phyloP scores from a whole-genome alignment of 495 filamentous ascomycete species.

The Xylaria palmicola region DNA sequence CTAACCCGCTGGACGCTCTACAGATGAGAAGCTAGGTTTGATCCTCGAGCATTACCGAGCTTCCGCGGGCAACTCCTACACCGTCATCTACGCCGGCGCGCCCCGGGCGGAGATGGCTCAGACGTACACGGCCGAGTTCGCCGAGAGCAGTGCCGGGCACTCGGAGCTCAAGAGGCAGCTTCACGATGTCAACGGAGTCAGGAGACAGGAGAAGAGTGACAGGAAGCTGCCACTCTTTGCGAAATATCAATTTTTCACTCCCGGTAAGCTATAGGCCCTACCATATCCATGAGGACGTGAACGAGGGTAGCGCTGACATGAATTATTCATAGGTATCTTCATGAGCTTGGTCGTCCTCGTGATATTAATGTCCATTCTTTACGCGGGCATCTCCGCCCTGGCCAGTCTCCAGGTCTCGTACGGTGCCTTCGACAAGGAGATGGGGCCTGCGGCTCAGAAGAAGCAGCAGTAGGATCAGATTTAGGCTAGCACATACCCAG shows the following conservation, averaged over 20 bases:
- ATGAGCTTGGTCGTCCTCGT: slow-evolving; percentile 65
- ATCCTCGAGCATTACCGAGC: slow-evolving; percentile 33
- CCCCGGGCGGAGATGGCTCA: slow-evolving; percentile 33
- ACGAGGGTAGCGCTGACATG: background rate
- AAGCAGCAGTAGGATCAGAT: slow-evolving; percentile 60
- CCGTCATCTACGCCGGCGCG: slow-evolving; percentile 42
- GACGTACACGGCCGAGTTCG: slow-evolving; percentile 49
- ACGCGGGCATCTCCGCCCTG: slow-evolving; percentile 72
- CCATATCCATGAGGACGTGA: background rate
- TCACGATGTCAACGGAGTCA: slow-evolving; percentile 6
- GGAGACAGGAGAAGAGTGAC: slow-evolving; percentile 24
- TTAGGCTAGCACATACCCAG: background rate
- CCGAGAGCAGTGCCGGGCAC: slow-evolving; percentile 38
- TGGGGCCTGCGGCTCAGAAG: slow-evolving; percentile 80
- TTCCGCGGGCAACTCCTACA: slow-evolving; percentile 38
- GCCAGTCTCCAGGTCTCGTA: slow-evolving; percentile 83
- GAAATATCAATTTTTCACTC: slow-evolving; percentile 87
- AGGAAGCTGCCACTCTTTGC: slow-evolving; percentile 69
- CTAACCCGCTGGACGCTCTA: slow-evolving; percentile 11
- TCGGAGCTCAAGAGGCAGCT: slow-evolving; percentile 50
- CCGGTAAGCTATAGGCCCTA: slow-evolving; percentile 37
- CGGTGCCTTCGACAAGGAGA: slow-evolving; percentile 94
- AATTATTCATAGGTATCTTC: slow-evolving; percentile 63
- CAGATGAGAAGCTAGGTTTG: slow-evolving; percentile 42
- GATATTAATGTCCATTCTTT: slow-evolving; percentile 71